Evolutionary conservation across 768 basidiomycete species (phyloP).

Genomic region (Suillus subalutaceus): DNA sequence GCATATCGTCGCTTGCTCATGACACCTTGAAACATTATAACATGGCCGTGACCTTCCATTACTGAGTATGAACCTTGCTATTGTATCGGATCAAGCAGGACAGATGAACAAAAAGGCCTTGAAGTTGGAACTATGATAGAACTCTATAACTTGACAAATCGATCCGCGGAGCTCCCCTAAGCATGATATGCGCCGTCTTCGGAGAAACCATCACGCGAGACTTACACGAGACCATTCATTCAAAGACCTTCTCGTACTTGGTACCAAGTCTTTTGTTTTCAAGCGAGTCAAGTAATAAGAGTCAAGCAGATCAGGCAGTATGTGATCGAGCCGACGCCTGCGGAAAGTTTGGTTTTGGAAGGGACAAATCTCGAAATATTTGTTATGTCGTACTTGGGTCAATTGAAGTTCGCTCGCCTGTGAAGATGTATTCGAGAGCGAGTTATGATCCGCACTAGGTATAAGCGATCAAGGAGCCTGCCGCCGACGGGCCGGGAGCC

Average conservation of each 20-base stretch:
- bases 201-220: background rate
- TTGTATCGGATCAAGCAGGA: background rate
- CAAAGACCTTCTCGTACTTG: background rate
- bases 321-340: conserved; percentile 3
- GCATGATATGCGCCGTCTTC: background rate
- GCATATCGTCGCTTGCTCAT: conserved; percentile 1
- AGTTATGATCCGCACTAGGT: background rate
- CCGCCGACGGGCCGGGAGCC: conserved; percentile 5
- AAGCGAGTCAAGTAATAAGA: background rate
- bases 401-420: conserved; percentile 5
- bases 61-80: background rate
- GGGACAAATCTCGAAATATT: background rate
- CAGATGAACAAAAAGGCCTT: conserved; percentile 1
- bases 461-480: background rate
- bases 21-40: background rate
- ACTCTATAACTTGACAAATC: background rate
- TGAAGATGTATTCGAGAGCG: conserved; percentile 1
- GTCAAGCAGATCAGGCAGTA: background rate
- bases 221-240: conserved; percentile 1
- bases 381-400: background rate
- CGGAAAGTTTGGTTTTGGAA: background rate
- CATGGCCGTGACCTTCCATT: background rate
- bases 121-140: background rate
- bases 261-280: conserved; percentile 1
- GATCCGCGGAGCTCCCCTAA: conserved; percentile 3